Conservation (phyloP, 768 basidiomycete genomes). For the Paxillus rubicundulus region DNA sequence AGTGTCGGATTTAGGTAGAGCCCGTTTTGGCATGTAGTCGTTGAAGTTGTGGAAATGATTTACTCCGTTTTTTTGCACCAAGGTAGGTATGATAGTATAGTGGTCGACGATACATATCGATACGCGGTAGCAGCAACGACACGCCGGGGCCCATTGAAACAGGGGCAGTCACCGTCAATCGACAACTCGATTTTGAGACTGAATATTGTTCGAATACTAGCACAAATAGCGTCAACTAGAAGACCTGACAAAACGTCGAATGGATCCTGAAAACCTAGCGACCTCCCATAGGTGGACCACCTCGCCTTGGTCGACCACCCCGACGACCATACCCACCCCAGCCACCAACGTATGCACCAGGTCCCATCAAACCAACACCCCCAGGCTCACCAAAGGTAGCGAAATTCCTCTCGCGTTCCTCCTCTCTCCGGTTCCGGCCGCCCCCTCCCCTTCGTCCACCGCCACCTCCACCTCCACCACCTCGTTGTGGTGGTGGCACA, state of each 20-base stretch:
- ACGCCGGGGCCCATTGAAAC: too few species aligned
- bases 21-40: too few species aligned
- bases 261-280: slow-evolving; percentile 17
- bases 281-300: slow-evolving; percentile 13
- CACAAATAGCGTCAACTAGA: neutral
- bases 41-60: too few species aligned
- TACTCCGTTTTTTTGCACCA: too few species aligned
- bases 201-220: neutral
- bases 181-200: neutral
- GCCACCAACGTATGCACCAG: slow-evolving; percentile 74
- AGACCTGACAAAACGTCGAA: neutral
- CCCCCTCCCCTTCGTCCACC: slow-evolving; percentile 44
- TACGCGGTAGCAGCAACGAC: neutral
- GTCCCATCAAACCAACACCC: slow-evolving; percentile 73
- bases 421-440: slow-evolving; percentile 72
- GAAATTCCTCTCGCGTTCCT: slow-evolving; percentile 81
- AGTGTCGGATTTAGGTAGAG: too few species aligned
- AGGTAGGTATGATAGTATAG: too few species aligned
- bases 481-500: slow-evolving; percentile 30
- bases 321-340: slow-evolving; percentile 69
- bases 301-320: slow-evolving; percentile 41
- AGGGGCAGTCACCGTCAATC: too few species aligned
- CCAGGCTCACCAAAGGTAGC: slow-evolving; percentile 88
- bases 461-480: slow-evolving; percentile 19
- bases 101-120: too few species aligned